Evolutionary conservation across 148 eudicot genomes (phyloP).

Genomic region (Bassia scoparia): DNA sequence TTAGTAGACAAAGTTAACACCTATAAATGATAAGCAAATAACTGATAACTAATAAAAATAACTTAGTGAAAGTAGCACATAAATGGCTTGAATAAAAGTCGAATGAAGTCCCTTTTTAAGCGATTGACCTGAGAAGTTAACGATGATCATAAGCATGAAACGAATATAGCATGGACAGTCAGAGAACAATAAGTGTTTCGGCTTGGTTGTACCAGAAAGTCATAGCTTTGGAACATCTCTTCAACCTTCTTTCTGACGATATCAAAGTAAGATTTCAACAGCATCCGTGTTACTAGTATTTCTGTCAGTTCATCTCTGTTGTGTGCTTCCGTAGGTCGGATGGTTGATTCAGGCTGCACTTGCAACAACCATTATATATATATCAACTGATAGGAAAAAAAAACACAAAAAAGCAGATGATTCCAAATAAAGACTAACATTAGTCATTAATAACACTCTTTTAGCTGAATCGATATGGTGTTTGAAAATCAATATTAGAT

Average conservation of each 20-base stretch:
- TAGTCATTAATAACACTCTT: constrained; percentile 2
- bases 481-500: constrained; percentile 4
- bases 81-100: constrained; percentile 18
- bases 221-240: constrained; percentile 62
- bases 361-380: not conserved
- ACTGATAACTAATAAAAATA: no score
- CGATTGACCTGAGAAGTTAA: constrained; percentile 37
- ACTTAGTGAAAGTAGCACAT: constrained; percentile 19
- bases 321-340: constrained; percentile 38
- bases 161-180: not conserved
- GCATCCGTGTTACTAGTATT: constrained; percentile 43
- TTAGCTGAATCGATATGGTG: constrained; percentile 5
- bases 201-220: constrained; percentile 45
- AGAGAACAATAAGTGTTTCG: not conserved
- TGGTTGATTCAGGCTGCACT: constrained; percentile 35
- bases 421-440: not conserved
- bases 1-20: no score
- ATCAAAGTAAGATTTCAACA: constrained; percentile 56
- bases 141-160: not conserved
- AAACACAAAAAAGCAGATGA: not conserved
- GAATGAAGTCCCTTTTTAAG: constrained; percentile 36
- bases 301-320: constrained; percentile 39
- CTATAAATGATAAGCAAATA: no score
- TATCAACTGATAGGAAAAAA: not conserved
- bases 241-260: constrained; percentile 63